These are phyloP conservation scores for Furcasterigmium sp. DNA, from an alignment of 2,329 filamentous ascomycete genomes.

Conservation along the genomic window DNA sequence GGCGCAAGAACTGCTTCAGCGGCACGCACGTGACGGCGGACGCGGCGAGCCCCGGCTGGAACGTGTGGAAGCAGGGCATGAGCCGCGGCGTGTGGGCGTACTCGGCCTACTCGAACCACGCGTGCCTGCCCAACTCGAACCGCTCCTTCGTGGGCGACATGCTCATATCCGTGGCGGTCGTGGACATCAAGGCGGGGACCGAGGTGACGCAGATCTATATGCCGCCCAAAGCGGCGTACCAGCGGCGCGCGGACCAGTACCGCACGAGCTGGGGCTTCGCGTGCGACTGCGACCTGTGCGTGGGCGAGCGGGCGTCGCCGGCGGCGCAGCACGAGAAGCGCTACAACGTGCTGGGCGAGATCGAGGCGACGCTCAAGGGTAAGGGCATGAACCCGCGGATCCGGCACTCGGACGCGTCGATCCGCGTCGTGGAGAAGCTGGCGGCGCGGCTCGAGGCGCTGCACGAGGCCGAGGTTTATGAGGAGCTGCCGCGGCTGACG, in stretches of 20 bases:
- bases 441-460: conserved; percentile 21
- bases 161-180: conserved; percentile 24
- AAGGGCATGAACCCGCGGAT: conserved; percentile 10
- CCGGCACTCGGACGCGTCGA: conserved; percentile 22
- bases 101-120: conserved; percentile 31
- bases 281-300: conserved; percentile 32
- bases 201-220: conserved; percentile 33
- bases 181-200: conserved; percentile 27
- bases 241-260: conserved; percentile 19
- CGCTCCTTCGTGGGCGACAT: conserved; percentile 29
- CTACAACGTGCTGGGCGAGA: conserved; percentile 12
- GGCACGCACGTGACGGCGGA: conserved; percentile 23
- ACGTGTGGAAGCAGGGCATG: conserved; percentile 14
- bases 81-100: conserved; percentile 24
- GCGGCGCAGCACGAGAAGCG: conserved; percentile 14
- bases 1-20: conserved; percentile 34
- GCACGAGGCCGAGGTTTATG: conserved; percentile 25
- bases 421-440: conserved; percentile 24
- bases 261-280: conserved; percentile 30
- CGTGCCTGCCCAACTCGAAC: conserved; percentile 24
- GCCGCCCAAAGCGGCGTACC: conserved; percentile 22
- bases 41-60: conserved; percentile 18
- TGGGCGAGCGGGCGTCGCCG: conserved; percentile 18
- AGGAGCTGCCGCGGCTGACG: conserved; percentile 21
- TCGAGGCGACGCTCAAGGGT: conserved; percentile 22